These are phyloP conservation scores for Hortiboletus flavorubellus DNA, from an alignment of 768 basidiomycete genomes.

Conservation along the genomic window DNA sequence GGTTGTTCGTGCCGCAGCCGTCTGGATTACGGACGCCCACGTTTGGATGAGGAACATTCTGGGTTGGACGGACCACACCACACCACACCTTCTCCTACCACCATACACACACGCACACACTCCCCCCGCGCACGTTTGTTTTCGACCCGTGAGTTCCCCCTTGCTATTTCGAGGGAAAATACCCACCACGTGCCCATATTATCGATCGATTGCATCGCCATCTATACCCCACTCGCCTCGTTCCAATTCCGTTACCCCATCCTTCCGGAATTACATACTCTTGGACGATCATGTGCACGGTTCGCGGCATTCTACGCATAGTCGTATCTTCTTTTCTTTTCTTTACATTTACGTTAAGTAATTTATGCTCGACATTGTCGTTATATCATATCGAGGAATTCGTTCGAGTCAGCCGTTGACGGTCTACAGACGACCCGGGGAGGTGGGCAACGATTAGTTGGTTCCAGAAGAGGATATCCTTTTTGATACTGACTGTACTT, in stretches of 20 bases:
- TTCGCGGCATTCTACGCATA: background rate
- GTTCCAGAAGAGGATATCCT: too few relatives aligned
- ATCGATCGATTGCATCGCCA: background rate
- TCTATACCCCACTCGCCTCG: conserved; percentile 3
- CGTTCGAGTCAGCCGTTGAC: background rate
- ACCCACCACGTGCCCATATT: background rate
- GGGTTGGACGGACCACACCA: background rate
- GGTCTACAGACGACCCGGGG: too few relatives aligned
- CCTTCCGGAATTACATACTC: background rate
- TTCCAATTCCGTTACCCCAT: background rate
- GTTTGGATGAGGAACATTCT: conserved; percentile 16
- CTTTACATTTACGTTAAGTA: background rate
- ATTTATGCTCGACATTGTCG: background rate
- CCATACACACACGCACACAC: background rate
- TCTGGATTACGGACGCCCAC: conserved; percentile 27
- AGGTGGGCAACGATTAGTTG: too few relatives aligned
- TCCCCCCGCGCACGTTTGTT: background rate
- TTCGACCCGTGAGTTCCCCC: background rate
- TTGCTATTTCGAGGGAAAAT: background rate
- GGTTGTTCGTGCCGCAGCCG: conserved; percentile 25
- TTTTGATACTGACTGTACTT: too few relatives aligned
- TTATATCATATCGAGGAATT: background rate
- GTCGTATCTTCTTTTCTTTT: background rate
- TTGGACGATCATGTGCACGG: background rate
- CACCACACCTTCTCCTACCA: background rate